Evolutionary conservation across 139 green algal genomes (phyloP), one percentile per base, ranked within the genome.

Genomic region (Chlorella sorokiniana): DNA sequence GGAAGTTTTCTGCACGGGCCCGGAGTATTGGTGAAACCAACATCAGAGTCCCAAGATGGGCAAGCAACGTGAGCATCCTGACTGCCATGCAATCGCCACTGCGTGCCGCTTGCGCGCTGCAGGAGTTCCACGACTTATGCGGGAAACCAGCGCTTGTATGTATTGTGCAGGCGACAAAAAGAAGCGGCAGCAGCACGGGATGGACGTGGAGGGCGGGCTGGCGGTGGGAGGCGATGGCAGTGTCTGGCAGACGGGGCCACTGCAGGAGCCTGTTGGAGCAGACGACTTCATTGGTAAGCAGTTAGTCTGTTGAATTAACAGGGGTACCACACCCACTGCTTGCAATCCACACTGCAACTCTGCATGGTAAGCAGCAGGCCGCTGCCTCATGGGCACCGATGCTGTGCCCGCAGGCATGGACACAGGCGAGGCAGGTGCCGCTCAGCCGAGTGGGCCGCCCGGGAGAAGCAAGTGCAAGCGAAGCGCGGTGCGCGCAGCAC

Each of bases 401-500:
- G 3, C 37, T 54, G 14, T 11, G 16, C 56, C 6, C 56, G 67
- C 48, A 76, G 79, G 25, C 29, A 79, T 84, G 79, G 79, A 84
- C 45, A 84, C 79, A 1, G 29, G 45, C 0, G 79, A 84, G 10
- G 67, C 11, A 4, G 79, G 67, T 2, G 71, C 37, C 35, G 65
- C 14, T 7, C 23, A 33, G 40, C n/a, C 45, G 40, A 22, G 27
- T 31, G 38, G 4, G 52, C 4, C 41, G 45, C 22, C 40, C 14
- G 40, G 40, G 11, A 23, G 2, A 48, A 42, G 56, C 18, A 42
- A 33, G 18, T n/a, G 33, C 9, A 35, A 25, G 31, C 45, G 23
- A 82, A 59, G 40, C 69, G 81, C 9, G 81, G 81, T 11, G 31
- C 42, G 40, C 20, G 41, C 31, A 86, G 56, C 27, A 77, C 27